Evolutionary conservation across 305 asterid species (phyloP).

Genomic region (Euphrasia arctica): DNA sequence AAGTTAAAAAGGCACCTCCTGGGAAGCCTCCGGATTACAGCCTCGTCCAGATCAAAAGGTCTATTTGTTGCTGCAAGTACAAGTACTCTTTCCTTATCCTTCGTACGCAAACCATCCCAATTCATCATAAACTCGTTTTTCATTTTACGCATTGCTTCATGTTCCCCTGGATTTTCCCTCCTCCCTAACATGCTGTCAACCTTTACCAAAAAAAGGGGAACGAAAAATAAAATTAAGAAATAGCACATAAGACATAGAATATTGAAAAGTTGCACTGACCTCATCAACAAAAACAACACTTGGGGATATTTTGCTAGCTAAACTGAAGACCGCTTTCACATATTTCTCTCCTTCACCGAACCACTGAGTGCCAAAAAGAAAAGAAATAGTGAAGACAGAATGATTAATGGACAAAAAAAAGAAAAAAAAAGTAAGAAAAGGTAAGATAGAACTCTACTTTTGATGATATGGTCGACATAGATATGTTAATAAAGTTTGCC

Average conservation of each 20-base stretch:
- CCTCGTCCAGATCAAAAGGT: constrained; percentile 93
- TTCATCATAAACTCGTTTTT: constrained; percentile 93
- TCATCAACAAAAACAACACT: constrained; percentile 90
- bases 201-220: constrained; percentile 26
- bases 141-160: constrained; percentile 97
- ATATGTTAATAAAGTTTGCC: constrained; percentile 86
- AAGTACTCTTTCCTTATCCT: constrained; percentile 83
- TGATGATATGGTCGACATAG: constrained; percentile 88
- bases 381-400: background rate
- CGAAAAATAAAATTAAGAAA: background rate
- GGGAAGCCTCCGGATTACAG: constrained; percentile 92
- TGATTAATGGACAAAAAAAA: constrained; percentile 14
- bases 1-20: constrained; percentile 42
- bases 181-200: constrained; percentile 96
- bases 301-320: constrained; percentile 90
- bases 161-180: constrained; percentile 89
- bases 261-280: constrained; percentile 41
- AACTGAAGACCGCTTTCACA: constrained; percentile 80
- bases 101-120: constrained; percentile 97
- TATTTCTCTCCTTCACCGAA: constrained; percentile 95
- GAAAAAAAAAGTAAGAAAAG: background rate
- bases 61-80: constrained; percentile 95
- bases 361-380: constrained; percentile 45
- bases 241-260: background rate
- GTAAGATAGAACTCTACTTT: constrained; percentile 39